Evolutionary conservation across 176 grass and related monocot genomes (phyloP).

Genomic region (Oryza nivara): DNA sequence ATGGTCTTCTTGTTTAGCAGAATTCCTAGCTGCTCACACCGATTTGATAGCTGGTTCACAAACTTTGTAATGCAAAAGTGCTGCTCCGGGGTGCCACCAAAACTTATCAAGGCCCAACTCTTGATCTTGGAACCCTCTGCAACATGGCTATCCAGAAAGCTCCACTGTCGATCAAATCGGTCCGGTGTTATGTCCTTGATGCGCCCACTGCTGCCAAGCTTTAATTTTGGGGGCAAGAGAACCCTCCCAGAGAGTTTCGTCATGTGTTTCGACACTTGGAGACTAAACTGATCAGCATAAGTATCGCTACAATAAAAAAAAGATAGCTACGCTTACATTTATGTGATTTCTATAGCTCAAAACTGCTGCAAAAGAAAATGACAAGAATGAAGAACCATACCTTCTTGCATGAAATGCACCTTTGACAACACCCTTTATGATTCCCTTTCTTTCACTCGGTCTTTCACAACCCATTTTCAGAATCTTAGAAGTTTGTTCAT

Average conservation of each 20-base stretch:
- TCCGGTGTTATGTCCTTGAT: slow-evolving; percentile 84
- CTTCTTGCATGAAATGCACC: slow-evolving; percentile 59
- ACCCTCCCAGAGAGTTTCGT: slow-evolving; percentile 89
- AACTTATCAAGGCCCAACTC: slow-evolving; percentile 91
- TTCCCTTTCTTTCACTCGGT: slow-evolving; percentile 80
- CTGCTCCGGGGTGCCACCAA: slow-evolving; percentile 80
- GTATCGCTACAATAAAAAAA: slow-evolving; percentile 59
- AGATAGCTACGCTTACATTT: slow-evolving; percentile 34
- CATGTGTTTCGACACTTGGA: slow-evolving; percentile 83
- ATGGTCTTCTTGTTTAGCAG: slow-evolving; percentile 71
- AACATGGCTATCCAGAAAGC: slow-evolving; percentile 82
- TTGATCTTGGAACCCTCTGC: slow-evolving; percentile 77
- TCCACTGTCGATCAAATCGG: slow-evolving; percentile 87
- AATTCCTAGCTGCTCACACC: slow-evolving; percentile 89
- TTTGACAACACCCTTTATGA: slow-evolving; percentile 78
- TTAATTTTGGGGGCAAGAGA: slow-evolving; percentile 90
- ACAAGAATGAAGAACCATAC: slow-evolving; percentile 47
- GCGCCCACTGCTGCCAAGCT: slow-evolving; percentile 69
- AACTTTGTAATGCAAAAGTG: slow-evolving; percentile 75
- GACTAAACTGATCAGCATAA: slow-evolving; percentile 76
- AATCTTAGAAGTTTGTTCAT: slow-evolving; percentile 83
- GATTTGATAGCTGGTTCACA: slow-evolving; percentile 69
- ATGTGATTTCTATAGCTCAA: slow-evolving; percentile 13
- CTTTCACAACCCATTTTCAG: slow-evolving; percentile 89
- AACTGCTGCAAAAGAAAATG: slow-evolving; percentile 16